phyloP scores from a whole-genome alignment of 2,329 filamentous ascomycete genomes.

The Paramyrothecium roridum region DNA sequence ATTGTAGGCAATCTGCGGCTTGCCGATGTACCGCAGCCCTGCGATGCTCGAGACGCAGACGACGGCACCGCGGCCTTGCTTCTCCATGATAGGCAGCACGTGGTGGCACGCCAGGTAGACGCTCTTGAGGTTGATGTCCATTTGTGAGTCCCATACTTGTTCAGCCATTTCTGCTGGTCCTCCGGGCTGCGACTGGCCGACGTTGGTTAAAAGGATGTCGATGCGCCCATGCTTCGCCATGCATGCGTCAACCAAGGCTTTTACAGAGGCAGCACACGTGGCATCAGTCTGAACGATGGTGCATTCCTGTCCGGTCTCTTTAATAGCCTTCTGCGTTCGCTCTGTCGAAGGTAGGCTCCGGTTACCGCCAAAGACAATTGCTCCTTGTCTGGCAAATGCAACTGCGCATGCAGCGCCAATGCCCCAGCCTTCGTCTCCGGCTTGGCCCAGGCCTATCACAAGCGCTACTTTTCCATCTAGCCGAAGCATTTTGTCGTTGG shows the following conservation, averaged over 20 bases:
- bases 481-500: conserved; percentile 27
- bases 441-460: conserved; percentile 43
- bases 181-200: conserved; percentile 53
- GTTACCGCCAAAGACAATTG: conserved; percentile 48
- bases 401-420: conserved; percentile 49
- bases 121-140: conserved; percentile 53
- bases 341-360: conserved; percentile 35
- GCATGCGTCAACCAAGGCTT: conserved; percentile 49
- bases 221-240: conserved; percentile 50
- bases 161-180: conserved; percentile 46
- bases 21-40: conserved; percentile 45
- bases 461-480: conserved; percentile 40
- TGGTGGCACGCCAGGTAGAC: conserved; percentile 51
- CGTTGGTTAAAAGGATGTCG: conserved; percentile 60
- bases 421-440: conserved; percentile 42
- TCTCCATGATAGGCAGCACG: conserved; percentile 52
- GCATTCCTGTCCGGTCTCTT: conserved; percentile 27
- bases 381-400: conserved; percentile 43
- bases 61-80: conserved; percentile 38
- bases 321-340: conserved; percentile 35
- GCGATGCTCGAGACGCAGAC: conserved; percentile 50
- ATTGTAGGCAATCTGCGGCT: conserved; percentile 51
- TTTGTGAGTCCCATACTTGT: conserved; percentile 47
- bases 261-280: conserved; percentile 48
- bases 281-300: conserved; percentile 45